Conservation (phyloP, 2,329 filamentous ascomycete genomes). For the Hansfordia pulvinata region DNA sequence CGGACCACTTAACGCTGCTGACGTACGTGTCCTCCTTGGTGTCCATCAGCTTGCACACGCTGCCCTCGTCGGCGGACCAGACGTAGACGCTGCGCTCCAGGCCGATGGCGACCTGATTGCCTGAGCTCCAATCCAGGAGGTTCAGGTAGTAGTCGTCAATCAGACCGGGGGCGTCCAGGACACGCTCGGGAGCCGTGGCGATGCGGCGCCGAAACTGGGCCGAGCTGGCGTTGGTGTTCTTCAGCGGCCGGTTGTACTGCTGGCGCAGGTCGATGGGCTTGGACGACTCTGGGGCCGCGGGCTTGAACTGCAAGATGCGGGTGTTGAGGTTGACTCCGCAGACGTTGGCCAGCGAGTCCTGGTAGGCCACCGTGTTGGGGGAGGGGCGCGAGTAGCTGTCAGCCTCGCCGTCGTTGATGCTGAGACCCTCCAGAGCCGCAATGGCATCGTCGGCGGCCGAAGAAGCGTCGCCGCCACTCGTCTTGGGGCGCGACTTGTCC, state of each 20-base stretch:
- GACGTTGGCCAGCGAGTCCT: conserved; percentile 78
- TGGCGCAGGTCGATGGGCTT: conserved; percentile 96
- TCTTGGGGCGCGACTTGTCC: conserved; percentile 62
- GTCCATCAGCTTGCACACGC: conserved; percentile 80
- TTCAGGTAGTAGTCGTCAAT: conserved; percentile 99
- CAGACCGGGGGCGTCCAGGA: conserved; percentile 88
- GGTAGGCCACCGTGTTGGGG: conserved; percentile 79
- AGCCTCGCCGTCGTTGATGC: conserved; percentile 57
- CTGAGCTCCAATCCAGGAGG: conserved; percentile 93
- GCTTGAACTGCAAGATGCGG: conserved; percentile 96
- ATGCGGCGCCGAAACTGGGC: conserved; percentile 87
- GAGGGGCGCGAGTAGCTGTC: conserved; percentile 63
- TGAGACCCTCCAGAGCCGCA: conserved; percentile 67
- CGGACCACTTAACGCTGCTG: conserved; percentile 97
- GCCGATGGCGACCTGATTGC: conserved; percentile 95
- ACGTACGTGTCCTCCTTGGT: conserved; percentile 85
- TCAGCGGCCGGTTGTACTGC: conserved; percentile 95
- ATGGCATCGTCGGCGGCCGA: conserved; percentile 70
- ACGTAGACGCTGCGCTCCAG: conserved; percentile 96
- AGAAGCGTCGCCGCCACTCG: conserved; percentile 56
- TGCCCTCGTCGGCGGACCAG: conserved; percentile 91
- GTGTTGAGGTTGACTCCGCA: conserved; percentile 90
- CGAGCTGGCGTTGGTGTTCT: conserved; percentile 56
- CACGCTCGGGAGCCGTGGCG: conserved; percentile 86
- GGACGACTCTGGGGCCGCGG: conserved; percentile 90